These are phyloP conservation scores for Blastobotrys robertii DNA, from an alignment of 805 yeast genomes.

Conservation along the genomic window DNA sequence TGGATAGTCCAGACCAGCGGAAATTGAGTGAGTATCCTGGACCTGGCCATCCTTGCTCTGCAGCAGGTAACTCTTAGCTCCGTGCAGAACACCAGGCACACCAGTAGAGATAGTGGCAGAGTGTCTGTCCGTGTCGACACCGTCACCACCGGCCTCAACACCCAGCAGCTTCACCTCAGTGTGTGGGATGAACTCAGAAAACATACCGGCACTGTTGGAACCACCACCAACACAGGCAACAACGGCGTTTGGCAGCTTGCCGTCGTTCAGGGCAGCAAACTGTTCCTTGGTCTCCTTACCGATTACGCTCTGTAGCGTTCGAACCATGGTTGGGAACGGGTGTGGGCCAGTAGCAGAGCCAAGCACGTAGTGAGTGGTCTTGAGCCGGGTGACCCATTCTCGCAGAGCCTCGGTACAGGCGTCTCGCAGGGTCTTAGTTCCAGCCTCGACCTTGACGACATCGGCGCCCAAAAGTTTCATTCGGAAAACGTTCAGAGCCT, in stretches of 20 bases:
- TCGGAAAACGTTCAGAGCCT: conserved; percentile 95
- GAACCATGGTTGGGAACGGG: conserved; percentile 95
- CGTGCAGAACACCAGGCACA: conserved; percentile 95
- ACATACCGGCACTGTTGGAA: conserved; percentile 92
- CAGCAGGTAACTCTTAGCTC: conserved; percentile 87
- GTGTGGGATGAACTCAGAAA: conserved; percentile 69
- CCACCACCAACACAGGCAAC: conserved; percentile 99
- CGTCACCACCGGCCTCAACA: conserved; percentile 99
- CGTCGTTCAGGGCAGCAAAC: conserved; percentile 66
- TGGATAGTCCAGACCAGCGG: conserved; percentile 98
- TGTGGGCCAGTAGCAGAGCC: conserved; percentile 99
- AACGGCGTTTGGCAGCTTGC: conserved; percentile 81
- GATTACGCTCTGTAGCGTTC: conserved; percentile 96
- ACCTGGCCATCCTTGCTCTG: conserved; percentile 93
- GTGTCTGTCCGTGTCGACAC: conserved; percentile 78
- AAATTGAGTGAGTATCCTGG: conserved; percentile 94
- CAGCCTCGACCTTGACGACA: conserved; percentile 86
- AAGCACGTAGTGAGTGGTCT: conserved; percentile 85
- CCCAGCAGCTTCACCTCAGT: conserved; percentile 70
- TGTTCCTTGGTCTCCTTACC: conserved; percentile 93
- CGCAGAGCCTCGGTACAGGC: conserved; percentile 97
- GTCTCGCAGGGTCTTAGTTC: conserved; percentile 93
- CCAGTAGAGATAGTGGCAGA: conserved; percentile 96
- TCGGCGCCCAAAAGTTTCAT: conserved; percentile 95
- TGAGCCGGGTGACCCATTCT: conserved; percentile 83